Evolutionary conservation across 352 stramenopile species (phyloP), one percentile per base, ranked within the genome.

Genomic region (Pythium plurisporium): DNA sequence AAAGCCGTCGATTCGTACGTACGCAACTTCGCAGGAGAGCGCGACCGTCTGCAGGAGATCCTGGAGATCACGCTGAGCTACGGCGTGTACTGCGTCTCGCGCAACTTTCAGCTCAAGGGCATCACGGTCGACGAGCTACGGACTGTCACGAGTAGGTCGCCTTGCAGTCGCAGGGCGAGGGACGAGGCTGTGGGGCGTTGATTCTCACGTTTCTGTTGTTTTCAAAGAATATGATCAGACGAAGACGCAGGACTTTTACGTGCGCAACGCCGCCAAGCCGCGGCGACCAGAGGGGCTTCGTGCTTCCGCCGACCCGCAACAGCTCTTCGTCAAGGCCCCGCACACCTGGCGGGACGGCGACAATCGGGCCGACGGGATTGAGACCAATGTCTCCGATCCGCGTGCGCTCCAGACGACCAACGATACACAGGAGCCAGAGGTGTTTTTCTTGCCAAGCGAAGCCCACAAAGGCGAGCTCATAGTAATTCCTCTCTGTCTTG

Each of bases 21-120:
- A 57, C 76, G 72, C 47, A 91, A 91, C 68, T 91, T 89, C 50
- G 53, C 73, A 29, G 52, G 54, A 55, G 78, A 86, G 58, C 70
- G 59, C 30, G 26, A 65, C 20, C 67, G 64, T 5, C 66, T 80
- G 40, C 66, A 80, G 55, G 76, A 91, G 49, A 67, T 91, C 3
- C 68, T 91, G 9, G 79, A 88, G 61, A 63, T 89, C 22, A 79
- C 74, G 23, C 70, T 89, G 26, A 86, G 76, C 69, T 91, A 91
- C 37, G 81, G 81, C 30, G 69, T 88, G 43, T 66, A 79, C 61
- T 91, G 81, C 54, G 67, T 89, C 19, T 69, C 76, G 20, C 76
- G 73, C 47, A 84, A 76, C 40, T 87, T 83, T 59, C 76, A 75
- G 55, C 70, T 89, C 49, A 76, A 80, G 50, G 73, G 70, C 37